A percentile compares a stretch with the other conserved stretches of the same genome.
phyloP scores from a whole-genome alignment of 208 protist genomes.

The Wallacemonas sp. region DNA sequence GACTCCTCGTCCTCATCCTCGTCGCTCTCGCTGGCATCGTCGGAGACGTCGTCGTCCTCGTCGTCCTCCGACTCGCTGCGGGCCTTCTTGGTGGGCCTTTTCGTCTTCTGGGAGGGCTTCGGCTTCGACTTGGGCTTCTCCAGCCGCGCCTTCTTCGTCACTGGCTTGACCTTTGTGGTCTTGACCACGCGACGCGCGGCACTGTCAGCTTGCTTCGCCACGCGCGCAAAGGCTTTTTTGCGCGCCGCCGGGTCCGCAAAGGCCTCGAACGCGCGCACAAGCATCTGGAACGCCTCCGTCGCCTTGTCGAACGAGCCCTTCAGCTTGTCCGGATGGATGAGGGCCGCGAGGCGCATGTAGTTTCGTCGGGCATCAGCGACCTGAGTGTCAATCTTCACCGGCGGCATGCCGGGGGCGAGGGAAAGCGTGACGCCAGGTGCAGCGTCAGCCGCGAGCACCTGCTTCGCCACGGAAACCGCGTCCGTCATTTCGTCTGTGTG shows the following conservation, averaged over 20 bases:
- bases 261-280: slow-evolving; percentile 81
- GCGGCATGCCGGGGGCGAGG: slow-evolving; percentile 56
- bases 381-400: slow-evolving; percentile 57
- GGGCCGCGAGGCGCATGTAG: slow-evolving; percentile 80
- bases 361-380: slow-evolving; percentile 68
- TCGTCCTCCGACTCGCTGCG: slow-evolving; percentile 24
- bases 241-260: slow-evolving; percentile 69
- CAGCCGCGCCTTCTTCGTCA: neutral
- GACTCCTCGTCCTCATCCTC: slow-evolving; percentile 16
- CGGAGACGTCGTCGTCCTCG: slow-evolving; percentile 20
- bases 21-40: slow-evolving; percentile 7
- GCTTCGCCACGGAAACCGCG: slow-evolving; percentile 44
- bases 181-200: neutral
- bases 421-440: slow-evolving; percentile 63
- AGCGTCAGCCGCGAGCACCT: slow-evolving; percentile 49
- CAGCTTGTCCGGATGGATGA: slow-evolving; percentile 87
- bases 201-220: neutral
- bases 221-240: slow-evolving; percentile 33
- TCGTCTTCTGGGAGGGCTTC: slow-evolving; percentile 7
- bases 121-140: slow-evolving; percentile 11
- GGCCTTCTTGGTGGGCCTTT: slow-evolving; percentile 16
- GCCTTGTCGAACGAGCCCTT: slow-evolving; percentile 54
- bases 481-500: slow-evolving; percentile 47
- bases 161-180: neutral
- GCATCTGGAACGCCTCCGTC: slow-evolving; percentile 83